phyloP scores from a whole-genome alignment of 441 rosid species.

The Mallotus japonicus region DNA sequence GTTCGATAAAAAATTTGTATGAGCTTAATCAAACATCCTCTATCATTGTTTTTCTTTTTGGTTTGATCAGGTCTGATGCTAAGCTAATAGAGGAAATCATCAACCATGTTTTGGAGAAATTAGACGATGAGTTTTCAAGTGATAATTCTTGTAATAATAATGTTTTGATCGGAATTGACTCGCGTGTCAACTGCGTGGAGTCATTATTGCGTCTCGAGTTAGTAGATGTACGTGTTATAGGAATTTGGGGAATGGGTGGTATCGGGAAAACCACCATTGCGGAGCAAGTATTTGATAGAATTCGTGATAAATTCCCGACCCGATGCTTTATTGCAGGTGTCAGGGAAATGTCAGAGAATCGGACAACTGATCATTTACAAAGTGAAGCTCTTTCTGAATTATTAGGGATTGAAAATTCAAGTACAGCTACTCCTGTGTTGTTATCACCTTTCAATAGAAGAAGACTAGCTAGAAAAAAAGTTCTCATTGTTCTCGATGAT shows the following conservation, averaged over 20 bases:
- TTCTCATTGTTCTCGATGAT: constrained; percentile 21
- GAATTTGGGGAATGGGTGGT: constrained; percentile 21
- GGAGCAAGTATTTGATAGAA: not conserved
- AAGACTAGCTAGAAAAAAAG: not conserved
- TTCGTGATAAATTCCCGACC: not conserved
- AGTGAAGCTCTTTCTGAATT: not conserved
- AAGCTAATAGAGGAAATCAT: not conserved
- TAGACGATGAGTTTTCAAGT: not conserved
- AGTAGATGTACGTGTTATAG: not conserved
- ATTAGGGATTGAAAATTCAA: not conserved
- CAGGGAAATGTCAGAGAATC: not conserved
- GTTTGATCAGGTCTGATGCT: constrained; percentile 9
- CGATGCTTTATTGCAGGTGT: not conserved
- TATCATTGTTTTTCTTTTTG: not conserved
- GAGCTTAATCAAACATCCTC: too few relatives aligned
- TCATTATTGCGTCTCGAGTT: constrained; percentile 6
- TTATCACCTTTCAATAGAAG: not conserved
- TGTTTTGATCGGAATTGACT: constrained; percentile 17
- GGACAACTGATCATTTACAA: not conserved
- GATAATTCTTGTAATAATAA: not conserved
- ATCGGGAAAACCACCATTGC: constrained; percentile 1
- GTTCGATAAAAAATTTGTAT: too few relatives aligned
- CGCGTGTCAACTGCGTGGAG: not conserved
- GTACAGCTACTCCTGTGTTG: not conserved
- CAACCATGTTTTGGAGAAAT: not conserved